Evolutionary conservation across 176 grass and related monocot species (phyloP), one percentile per base, ranked within the genome.

Genomic region (Eragrostis nindensis): DNA sequence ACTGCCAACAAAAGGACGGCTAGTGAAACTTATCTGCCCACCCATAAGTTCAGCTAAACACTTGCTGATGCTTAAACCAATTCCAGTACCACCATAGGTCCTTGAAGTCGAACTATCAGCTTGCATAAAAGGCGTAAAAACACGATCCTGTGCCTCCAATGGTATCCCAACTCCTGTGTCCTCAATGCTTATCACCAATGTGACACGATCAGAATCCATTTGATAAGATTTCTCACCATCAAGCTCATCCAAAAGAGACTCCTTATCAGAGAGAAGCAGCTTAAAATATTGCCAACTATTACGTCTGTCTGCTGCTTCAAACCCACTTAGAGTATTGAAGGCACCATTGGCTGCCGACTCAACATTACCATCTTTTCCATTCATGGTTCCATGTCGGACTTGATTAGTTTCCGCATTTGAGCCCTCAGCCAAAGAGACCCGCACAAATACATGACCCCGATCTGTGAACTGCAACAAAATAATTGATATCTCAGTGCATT

Each of bases 61-160:
- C 86, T 98, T 98, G 81, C 87, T 93, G 71, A 98, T 98, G 76
- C 92, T 98, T 89, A 98, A 86, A 72, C 92, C 95, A 70, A 98
- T 98, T 44, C 95, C 95, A 52, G 95, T 98, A 71, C 95, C 95
- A 66, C 95, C 92, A 82, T 98, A 95, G 43, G 85, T 98, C 70
- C 95, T 90, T 66, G 95, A 98, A 82, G 95, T 95, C 57, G 95
- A 98, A 83, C 95, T 98, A 78, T 98, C 92, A 25, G 86, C 92
- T 70, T 98, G 95, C 95, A 98, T 98, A 67, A 98, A 98, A 64
- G 95, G 95, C 8, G 79, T 89, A 61, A 98, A 98, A 40, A 98
- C 92, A 62, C 95, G 90, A 87, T 95, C 86, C 62, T 98, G 92
- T 40, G 95, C 95, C 55, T 87, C 81, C 55, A 93, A 62, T 73